Evolutionary conservation across 2,329 filamentous ascomycete genomes (phyloP).

Genomic region (Dendryphion nanum): DNA sequence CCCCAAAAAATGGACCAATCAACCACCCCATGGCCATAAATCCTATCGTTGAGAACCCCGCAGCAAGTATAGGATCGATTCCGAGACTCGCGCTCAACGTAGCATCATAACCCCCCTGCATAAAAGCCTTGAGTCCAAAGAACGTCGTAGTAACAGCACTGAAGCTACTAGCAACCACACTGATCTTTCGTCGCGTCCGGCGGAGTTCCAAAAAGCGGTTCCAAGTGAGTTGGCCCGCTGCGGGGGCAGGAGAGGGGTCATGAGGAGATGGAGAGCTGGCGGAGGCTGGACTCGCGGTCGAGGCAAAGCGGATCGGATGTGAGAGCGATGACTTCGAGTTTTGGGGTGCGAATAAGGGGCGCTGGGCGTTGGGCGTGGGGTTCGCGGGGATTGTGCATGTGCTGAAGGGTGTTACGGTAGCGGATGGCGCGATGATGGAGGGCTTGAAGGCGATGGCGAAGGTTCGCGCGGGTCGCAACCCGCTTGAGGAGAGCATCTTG

Average conservation of each 20-base stretch:
- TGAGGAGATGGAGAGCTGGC: conserved; percentile 11
- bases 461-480: conserved; percentile 29
- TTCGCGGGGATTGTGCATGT: conserved; percentile 26
- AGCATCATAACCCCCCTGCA: conserved; percentile 69
- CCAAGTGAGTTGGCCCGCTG: conserved; percentile 58
- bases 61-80: conserved; percentile 81
- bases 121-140: conserved; percentile 64
- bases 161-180: conserved; percentile 72
- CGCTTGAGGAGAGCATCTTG: conserved; percentile 33
- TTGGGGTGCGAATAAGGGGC: conserved; percentile 4
- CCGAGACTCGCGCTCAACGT: conserved; percentile 67
- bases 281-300: conserved; percentile 14
- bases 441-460: conserved; percentile 29
- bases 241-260: conserved; percentile 11
- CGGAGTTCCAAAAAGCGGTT: conserved; percentile 90
- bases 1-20: conserved; percentile 78
- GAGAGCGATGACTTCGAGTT: conserved; percentile 4
- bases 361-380: conserved; percentile 13
- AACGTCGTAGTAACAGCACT: conserved; percentile 63
- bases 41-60: conserved; percentile 76
- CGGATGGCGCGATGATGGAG: conserved; percentile 18
- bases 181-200: conserved; percentile 78
- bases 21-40: conserved; percentile 86
- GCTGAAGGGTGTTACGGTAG: conserved; percentile 24
- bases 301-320: conserved; percentile 21